phyloP scores from a whole-genome alignment of 2,329 filamentous ascomycete genomes.

The Orbilia brochopaga region DNA sequence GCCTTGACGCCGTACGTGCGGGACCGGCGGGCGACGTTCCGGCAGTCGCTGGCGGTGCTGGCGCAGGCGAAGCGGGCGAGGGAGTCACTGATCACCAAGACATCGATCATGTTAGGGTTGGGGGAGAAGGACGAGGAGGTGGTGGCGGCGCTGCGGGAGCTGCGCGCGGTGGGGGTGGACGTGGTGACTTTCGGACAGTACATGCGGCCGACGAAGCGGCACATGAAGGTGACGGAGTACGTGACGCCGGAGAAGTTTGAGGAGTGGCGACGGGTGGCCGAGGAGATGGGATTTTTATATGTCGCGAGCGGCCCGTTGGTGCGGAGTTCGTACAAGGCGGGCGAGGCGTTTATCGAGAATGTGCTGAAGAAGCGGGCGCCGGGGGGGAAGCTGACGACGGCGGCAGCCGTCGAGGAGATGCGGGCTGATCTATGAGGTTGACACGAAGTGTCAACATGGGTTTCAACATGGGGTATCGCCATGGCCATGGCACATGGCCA shows the following conservation, averaged over 20 bases:
- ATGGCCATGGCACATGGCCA: no score
- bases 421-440: no score
- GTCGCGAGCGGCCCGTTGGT: conserved; percentile 93
- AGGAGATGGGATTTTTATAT: conserved; percentile 96
- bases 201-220: conserved; percentile 97
- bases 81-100: conserved; percentile 91
- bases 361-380: conserved; percentile 80
- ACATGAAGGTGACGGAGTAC: conserved; percentile 96
- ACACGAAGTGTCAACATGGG: no score
- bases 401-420: conserved; percentile 40
- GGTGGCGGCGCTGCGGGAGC: conserved; percentile 72
- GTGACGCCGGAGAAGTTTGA: conserved; percentile 91
- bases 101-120: conserved; percentile 92
- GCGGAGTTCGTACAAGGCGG: conserved; percentile 94
- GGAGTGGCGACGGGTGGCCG: conserved; percentile 82
- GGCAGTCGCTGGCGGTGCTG: conserved; percentile 81
- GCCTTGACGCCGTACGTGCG: conserved; percentile 86
- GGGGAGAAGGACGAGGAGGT: conserved; percentile 90
- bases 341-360: conserved; percentile 98
- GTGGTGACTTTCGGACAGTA: conserved; percentile 99
- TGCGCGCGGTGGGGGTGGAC: conserved; percentile 81
- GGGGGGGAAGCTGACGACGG: conserved; percentile 28
- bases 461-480: no score
- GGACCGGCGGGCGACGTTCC: conserved; percentile 86
- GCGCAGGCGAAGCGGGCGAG: conserved; percentile 78